Conservation (phyloP, 371 early-diverging fungal genomes). For the Syncephalastrum contaminatum region DNA sequence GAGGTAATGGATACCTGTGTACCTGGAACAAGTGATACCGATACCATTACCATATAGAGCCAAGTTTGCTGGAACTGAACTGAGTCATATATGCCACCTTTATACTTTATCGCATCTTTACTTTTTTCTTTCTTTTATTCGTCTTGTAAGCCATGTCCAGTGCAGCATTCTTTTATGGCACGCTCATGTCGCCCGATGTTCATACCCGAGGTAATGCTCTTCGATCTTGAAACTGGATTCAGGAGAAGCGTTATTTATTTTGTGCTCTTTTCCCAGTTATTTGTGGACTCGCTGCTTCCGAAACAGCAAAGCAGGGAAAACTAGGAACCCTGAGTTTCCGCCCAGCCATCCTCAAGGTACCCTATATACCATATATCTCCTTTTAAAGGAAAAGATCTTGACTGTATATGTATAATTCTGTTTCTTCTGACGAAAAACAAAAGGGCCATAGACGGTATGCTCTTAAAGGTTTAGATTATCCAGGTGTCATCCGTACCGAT, state of each 20-base stretch:
- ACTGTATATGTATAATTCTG: neutral
- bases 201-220: constrained; percentile 27
- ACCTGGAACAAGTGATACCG: too few species aligned
- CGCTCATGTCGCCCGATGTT: constrained; percentile 33
- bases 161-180: constrained; percentile 43
- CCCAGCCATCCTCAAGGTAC: constrained; percentile 32
- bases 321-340: constrained; percentile 18
- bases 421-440: neutral
- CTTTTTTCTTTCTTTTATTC: neutral
- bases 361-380: too few species aligned
- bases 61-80: too few species aligned
- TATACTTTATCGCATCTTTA: neutral
- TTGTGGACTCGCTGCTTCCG: constrained; percentile 23
- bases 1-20: too few species aligned
- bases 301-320: constrained; percentile 16
- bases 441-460: constrained; percentile 35
- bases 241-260: too few species aligned
- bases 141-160: constrained; percentile 2
- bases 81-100: too few species aligned
- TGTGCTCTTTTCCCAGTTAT: constrained; percentile 18
- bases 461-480: constrained; percentile 34
- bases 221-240: too few species aligned
- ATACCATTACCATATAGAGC: too few species aligned
- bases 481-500: constrained; percentile 31
- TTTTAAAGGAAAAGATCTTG: neutral